Percentiles rank a stretch among this genome's conserved stretches.
These are phyloP conservation scores for Wickerhamomyces subpelliculosus DNA, from an alignment of 805 yeast genomes.

Conservation along the genomic window DNA sequence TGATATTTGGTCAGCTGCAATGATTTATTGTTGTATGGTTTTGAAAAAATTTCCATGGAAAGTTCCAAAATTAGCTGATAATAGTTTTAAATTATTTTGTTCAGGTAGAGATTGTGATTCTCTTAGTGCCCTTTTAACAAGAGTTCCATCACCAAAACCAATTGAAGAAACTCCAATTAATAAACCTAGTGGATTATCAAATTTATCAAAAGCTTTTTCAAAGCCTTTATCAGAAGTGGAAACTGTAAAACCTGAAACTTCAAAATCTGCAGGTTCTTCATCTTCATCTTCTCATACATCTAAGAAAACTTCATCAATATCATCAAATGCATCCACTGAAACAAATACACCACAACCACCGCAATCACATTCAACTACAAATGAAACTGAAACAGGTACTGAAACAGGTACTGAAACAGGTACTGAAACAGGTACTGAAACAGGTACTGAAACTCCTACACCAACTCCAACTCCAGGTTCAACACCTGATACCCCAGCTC, in stretches of 20 bases:
- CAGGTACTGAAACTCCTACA: not conserved
- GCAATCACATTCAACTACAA: no score
- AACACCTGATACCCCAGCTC: constrained; percentile 6
- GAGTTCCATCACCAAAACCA: constrained; percentile 42
- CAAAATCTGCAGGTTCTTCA: not conserved
- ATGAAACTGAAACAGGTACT: not conserved
- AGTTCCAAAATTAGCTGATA: constrained; percentile 75
- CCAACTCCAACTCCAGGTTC: not conserved
- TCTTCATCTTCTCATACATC: no score
- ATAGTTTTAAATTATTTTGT: constrained; percentile 77
- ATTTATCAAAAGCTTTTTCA: constrained; percentile 20
- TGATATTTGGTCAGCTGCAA: constrained; percentile 90
- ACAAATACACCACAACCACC: constrained; percentile 2
- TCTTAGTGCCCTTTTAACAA: constrained; percentile 52
- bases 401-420: not conserved
- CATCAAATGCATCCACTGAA: no score
- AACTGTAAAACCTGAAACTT: not conserved
- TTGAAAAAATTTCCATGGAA: constrained; percentile 93
- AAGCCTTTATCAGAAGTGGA: constrained; percentile 18
- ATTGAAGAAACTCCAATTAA: constrained; percentile 15
- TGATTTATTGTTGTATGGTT: constrained; percentile 88
- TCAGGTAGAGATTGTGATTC: constrained; percentile 65
- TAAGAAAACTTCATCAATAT: no score
- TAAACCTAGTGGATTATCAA: constrained; percentile 17
- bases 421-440: not conserved